A percentile compares a stretch with the other conserved stretches of the same genome.
phyloP scores from a whole-genome alignment of 2,329 filamentous ascomycete species.

The Aspergillus alliaceus region DNA sequence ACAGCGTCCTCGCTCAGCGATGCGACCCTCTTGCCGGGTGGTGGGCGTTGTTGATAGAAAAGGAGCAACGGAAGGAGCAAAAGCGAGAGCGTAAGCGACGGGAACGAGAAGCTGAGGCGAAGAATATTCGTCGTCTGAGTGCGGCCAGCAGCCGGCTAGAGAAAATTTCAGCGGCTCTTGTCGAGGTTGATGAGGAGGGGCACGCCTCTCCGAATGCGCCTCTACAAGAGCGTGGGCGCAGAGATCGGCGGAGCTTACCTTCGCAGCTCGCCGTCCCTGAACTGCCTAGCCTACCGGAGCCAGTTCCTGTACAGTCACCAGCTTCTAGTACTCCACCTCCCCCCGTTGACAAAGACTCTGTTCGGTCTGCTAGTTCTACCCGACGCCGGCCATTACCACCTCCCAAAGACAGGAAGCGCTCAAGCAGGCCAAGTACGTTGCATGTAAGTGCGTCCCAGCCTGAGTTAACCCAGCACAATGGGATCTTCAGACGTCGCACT shows the following conservation, averaged over 20 bases:
- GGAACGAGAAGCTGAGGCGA: conserved; percentile 79
- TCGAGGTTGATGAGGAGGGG: conserved; percentile 77
- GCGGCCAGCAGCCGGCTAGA: conserved; percentile 86
- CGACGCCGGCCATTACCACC: conserved; percentile 76
- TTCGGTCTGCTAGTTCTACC: conserved; percentile 75
- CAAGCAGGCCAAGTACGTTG: conserved; percentile 73
- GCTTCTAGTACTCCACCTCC: conserved; percentile 56
- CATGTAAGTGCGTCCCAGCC: conserved; percentile 75
- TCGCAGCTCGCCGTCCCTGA: conserved; percentile 68
- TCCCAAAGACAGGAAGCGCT: conserved; percentile 79
- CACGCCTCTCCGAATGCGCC: conserved; percentile 49
- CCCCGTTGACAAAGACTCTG: conserved; percentile 71
- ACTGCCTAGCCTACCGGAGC: conserved; percentile 73
- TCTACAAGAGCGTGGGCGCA: conserved; percentile 72
- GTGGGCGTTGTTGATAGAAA: conserved; percentile 94
- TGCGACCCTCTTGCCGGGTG: conserved; percentile 91
- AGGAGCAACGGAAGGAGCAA: conserved; percentile 83
- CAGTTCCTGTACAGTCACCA: conserved; percentile 34
- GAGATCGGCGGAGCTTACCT: conserved; percentile 70
- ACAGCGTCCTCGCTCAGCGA: conserved; percentile 85
- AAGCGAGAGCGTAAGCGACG: conserved; percentile 78
- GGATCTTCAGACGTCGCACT: conserved; percentile 55
- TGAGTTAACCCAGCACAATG: conserved; percentile 59
- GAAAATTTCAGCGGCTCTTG: conserved; percentile 72
- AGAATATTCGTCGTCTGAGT: conserved; percentile 78